phyloP scores from a whole-genome alignment of 805 yeast genomes.

The Geotrichum ghanense region DNA sequence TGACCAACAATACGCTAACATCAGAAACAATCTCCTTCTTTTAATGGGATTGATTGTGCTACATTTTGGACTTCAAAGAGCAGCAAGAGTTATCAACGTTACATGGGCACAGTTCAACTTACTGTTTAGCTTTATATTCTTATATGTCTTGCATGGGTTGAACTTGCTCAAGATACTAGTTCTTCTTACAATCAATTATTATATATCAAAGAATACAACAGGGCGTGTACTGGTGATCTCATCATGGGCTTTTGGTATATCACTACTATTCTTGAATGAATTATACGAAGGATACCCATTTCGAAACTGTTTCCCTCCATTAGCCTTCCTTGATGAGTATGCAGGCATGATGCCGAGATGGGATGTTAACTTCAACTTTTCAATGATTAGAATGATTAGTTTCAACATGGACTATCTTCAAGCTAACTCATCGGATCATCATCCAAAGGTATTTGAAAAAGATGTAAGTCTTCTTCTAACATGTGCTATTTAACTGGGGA shows the following conservation, averaged over 20 bases:
- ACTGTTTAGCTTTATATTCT: constrained; percentile 54
- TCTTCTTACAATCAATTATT: constrained; percentile 46
- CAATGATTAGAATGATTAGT: constrained; percentile 72
- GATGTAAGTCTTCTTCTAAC: too few species aligned
- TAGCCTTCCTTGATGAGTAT: constrained; percentile 50
- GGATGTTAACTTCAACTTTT: constrained; percentile 94
- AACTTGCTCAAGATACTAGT: constrained; percentile 49
- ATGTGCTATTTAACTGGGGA: too few species aligned
- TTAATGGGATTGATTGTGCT: constrained; percentile 41
- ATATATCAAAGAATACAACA: constrained; percentile 29
- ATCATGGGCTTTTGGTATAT: constrained; percentile 76
- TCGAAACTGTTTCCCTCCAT: constrained; percentile 29
- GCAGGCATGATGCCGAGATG: constrained; percentile 78
- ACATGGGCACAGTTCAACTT: constrained; percentile 55
- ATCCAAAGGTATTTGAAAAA: neutral
- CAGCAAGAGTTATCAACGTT: constrained; percentile 17
- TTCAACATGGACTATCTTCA: constrained; percentile 60
- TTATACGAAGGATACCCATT: constrained; percentile 42
- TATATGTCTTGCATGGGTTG: constrained; percentile 71
- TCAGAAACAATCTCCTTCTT: constrained; percentile 66
- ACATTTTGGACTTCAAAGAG: constrained; percentile 44
- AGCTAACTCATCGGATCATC: constrained; percentile 7
- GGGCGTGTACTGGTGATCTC: constrained; percentile 11
- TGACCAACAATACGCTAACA: constrained; percentile 79
- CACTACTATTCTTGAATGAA: constrained; percentile 68